These are phyloP conservation scores for Phoma sp. DNA, from an alignment of 2,329 filamentous ascomycete species.

Conservation along the genomic window DNA sequence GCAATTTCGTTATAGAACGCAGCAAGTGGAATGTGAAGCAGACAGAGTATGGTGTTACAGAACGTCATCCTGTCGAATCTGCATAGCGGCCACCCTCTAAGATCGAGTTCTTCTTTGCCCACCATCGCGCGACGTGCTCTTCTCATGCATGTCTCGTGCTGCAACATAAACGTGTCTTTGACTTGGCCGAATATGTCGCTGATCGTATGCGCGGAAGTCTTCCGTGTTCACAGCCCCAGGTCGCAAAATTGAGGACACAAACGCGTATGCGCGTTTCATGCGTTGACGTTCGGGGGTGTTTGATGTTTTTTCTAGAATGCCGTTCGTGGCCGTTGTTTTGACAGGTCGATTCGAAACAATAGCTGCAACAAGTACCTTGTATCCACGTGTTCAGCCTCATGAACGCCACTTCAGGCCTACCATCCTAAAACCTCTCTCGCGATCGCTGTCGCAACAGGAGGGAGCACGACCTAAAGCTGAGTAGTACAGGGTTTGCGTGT, in stretches of 20 bases:
- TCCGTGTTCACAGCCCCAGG: constrained; percentile 6
- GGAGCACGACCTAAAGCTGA: constrained; percentile 1
- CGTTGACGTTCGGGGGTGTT: constrained; percentile 8
- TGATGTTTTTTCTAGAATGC: constrained; percentile 15
- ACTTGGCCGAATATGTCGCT: not conserved
- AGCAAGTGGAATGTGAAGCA: constrained; percentile 15
- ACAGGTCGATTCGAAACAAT: constrained; percentile 14
- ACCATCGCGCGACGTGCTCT: not conserved
- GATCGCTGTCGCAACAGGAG: constrained; percentile 3
- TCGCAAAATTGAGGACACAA: not conserved
- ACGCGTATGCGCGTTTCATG: constrained; percentile 18
- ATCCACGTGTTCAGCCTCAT: constrained; percentile 11
- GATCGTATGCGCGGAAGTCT: not conserved
- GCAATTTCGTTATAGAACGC: constrained; percentile 17
- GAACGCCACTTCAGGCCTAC: constrained; percentile 13
- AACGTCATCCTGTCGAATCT: constrained; percentile 3
- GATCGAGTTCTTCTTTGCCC: not conserved
- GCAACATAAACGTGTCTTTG: constrained; percentile 5
- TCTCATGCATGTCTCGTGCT: constrained; percentile 10
- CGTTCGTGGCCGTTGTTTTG: constrained; percentile 16
- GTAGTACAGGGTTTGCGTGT: constrained; percentile 7
- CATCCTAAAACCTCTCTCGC: constrained; percentile 1
- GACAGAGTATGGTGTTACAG: constrained; percentile 9
- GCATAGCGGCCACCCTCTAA: not conserved
- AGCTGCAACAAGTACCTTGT: constrained; percentile 13